phyloP scores from a whole-genome alignment of 73 alveolate species.

The Paraurostyla sp. region DNA sequence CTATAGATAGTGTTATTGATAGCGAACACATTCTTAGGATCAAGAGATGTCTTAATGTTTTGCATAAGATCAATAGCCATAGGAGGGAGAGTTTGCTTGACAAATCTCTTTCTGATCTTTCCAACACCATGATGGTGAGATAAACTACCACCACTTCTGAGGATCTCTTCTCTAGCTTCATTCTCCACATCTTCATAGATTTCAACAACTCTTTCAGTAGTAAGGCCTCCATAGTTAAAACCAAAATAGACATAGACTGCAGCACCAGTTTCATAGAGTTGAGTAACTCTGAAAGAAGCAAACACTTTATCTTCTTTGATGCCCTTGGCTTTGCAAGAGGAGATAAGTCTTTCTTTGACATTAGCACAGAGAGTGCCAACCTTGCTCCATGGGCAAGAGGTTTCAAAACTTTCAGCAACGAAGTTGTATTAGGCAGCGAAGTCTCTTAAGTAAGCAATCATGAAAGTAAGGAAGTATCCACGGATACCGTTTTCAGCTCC shows the following conservation, averaged over 20 bases:
- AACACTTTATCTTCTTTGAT: conserved; percentile 70
- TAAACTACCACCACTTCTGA: conserved; percentile 88
- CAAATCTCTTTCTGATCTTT: conserved; percentile 85
- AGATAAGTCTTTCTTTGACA: conserved; percentile 74
- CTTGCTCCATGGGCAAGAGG: conserved; percentile 92
- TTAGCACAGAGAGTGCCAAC: conserved; percentile 81
- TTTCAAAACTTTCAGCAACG: conserved; percentile 91
- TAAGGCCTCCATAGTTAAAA: conserved; percentile 69
- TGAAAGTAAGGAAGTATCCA: conserved; percentile 92
- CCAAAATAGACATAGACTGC: conserved; percentile 93
- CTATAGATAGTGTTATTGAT: conserved; percentile 53
- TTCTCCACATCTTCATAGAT: conserved; percentile 86
- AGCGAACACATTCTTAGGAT: conserved; percentile 88
- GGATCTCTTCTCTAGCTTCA: conserved; percentile 90
- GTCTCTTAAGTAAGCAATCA: conserved; percentile 94
- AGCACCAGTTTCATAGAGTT: conserved; percentile 92
- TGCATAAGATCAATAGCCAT: conserved; percentile 76
- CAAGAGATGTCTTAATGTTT: conserved; percentile 75
- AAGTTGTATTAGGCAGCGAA: conserved; percentile 81
- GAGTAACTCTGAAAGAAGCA: conserved; percentile 89
- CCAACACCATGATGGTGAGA: conserved; percentile 97
- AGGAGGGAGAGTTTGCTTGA: conserved; percentile 75
- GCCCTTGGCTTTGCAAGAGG: conserved; percentile 76
- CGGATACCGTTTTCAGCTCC: conserved; percentile 94
- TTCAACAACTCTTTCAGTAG: conserved; percentile 36